Base-by-base conservation (phyloP, 164 flowering plant genomes). In the Stephania japonica region DNA sequence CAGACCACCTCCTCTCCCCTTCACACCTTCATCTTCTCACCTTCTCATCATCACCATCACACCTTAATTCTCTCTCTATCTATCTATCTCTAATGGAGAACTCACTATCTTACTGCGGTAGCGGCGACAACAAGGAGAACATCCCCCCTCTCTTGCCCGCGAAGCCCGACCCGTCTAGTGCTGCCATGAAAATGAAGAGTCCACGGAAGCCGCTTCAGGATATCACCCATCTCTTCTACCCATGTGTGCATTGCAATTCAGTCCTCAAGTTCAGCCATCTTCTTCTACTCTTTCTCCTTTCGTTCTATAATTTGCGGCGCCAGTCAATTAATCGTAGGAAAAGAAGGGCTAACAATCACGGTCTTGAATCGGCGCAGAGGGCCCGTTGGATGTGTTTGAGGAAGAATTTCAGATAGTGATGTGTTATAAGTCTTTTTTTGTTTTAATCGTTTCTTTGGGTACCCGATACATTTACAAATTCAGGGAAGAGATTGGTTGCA, bases 51-150 rank as follows among this genome's bases (percentile, higher is more conserved):
- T 32, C 38, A 32, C 38, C 38, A 32, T 32, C 38, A 32, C 38
- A 32, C 38, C 38, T 32, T 32, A 32, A 32, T 26, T 59, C 42
- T 72, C 70, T 70, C 78, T 69, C 72, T 75, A 42, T 69, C 43
- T 68, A 32, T 56, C 62, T 56, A 6, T n/a, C 18, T 56, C 2
- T 9, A 26, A 64, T 64, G 67, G 38, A 64, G 63, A 7, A 8
- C n/a, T 16, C 38, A 32, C 38, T 16, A 1, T 16, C 63, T 6
- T 56, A n/a, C 6, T 56, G 63, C 63, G 23, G 0, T 18, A 2
- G 7, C 18, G 14, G 19, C 11, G 63, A 64, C 18, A 64, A 64
- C 8, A 64, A 64, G 32, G 67, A 64, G 67, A 64, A 64, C 38
- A 27, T 64, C 67, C 67, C 67, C 7, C 67, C 67, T 25, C 19